These are phyloP conservation scores for Camellia sinensis DNA, from an alignment of 148 eudicot species.

Conservation along the genomic window DNA sequence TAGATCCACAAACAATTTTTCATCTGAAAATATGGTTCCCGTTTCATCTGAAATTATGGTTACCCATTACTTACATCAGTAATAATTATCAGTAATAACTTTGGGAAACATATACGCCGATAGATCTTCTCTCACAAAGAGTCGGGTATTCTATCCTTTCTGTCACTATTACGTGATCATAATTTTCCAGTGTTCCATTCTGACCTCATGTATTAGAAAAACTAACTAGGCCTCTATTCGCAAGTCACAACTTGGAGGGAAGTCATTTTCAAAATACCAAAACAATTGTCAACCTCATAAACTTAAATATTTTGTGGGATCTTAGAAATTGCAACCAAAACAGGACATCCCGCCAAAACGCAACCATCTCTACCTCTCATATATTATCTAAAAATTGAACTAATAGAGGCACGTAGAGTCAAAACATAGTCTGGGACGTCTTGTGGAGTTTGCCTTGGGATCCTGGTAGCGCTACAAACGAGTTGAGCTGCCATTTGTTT, in stretches of 20 bases:
- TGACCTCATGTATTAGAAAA: neutral
- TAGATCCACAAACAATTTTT: neutral
- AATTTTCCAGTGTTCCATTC: neutral
- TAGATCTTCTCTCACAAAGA: neutral
- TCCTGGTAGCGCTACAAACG: neutral
- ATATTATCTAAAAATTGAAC: neutral
- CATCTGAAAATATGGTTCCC: neutral
- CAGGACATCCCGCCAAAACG: constrained; percentile 9
- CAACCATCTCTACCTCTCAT: neutral
- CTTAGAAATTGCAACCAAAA: constrained; percentile 6
- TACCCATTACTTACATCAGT: neutral
- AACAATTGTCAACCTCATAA: neutral
- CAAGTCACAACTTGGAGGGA: neutral
- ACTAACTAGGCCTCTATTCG: neutral
- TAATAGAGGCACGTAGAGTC: neutral
- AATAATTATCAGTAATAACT: neutral
- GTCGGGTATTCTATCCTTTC: neutral
- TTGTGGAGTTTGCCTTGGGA: neutral
- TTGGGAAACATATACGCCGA: neutral
- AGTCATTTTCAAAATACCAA: constrained; percentile 1
- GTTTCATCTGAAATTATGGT: too few relatives aligned
- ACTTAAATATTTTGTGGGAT: neutral
- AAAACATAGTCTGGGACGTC: neutral
- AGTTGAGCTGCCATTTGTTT: too few relatives aligned
- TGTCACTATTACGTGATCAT: neutral